These are phyloP conservation scores for Tetrastigma voinierianum DNA, from an alignment of 164 flowering plant genomes.

Conservation along the genomic window DNA sequence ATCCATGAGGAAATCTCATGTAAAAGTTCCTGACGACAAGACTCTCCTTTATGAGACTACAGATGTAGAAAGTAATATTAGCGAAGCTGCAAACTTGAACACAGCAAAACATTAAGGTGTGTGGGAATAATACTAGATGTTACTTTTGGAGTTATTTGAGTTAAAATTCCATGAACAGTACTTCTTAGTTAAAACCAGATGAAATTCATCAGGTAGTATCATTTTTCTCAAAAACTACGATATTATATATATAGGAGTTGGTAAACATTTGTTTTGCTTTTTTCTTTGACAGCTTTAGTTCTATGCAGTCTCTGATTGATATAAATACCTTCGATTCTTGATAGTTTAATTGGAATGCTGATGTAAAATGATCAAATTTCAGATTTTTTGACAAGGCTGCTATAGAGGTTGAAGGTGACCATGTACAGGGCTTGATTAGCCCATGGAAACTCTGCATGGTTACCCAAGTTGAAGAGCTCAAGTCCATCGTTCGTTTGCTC, in stretches of 20 bases:
- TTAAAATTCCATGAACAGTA: not conserved
- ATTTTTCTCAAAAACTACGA: too few species aligned
- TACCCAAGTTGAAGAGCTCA: constrained; percentile 39
- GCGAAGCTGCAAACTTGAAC: constrained; percentile 38
- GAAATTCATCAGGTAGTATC: too few species aligned
- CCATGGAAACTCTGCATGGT: constrained; percentile 38
- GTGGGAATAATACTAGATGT: not conserved
- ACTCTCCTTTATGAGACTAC: constrained; percentile 36
- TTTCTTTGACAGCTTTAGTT: too few species aligned
- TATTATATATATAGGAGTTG: too few species aligned
- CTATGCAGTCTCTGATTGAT: not conserved
- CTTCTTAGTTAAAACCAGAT: not conserved
- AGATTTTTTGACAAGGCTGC: constrained; percentile 46
- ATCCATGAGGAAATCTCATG: constrained; percentile 22
- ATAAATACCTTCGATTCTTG: not conserved
- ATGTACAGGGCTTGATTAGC: not conserved
- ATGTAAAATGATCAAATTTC: not conserved
- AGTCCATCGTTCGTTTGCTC: constrained; percentile 27
- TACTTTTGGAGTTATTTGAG: not conserved
- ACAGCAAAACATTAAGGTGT: constrained; percentile 28
- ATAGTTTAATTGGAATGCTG: not conserved
- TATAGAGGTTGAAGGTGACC: constrained; percentile 23
- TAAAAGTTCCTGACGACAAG: constrained; percentile 28
- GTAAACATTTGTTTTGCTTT: too few species aligned
- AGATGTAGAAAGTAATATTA: constrained; percentile 22